Evolutionary conservation across 225 moss, liverwort and hornwort genomes (phyloP), one percentile per base, ranked within the genome.

Genomic region (Rhytidiadelphus loreus): DNA sequence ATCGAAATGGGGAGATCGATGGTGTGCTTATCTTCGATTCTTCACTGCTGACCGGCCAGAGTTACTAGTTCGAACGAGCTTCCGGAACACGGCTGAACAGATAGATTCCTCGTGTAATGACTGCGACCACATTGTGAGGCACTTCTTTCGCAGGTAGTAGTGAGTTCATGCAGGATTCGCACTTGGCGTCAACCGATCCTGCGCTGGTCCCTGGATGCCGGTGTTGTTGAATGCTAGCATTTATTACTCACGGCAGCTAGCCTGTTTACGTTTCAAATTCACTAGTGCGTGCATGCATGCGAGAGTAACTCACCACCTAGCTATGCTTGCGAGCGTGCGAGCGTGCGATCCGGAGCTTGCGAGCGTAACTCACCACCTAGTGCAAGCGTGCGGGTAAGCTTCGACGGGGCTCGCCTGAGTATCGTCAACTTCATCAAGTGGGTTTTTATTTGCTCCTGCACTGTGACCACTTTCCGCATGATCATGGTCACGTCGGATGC

Each of bases 401-500:
- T 37, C 30, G 46, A 33, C 44, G 33, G 32, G 61, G 23, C 32
- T 32, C 15, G 6, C 50, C 50, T 8, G 11, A 21, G 22, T 7
- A 26, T 17, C 25, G 69, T 83, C 83, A 30, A 69, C 69, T 26
- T 41, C n/a, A 21, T 6, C 83, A 55, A 83, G 55, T 68, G 83
- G 83, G 12, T 26, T 66, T 69, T 35, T 41, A 83, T 55, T 83
- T 55, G 29, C n/a, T 83, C 24, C 28, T 21, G n/a, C 62, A 29
- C 16, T 84, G 74, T 32, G 82, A 88, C 80, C 86, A 88, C 65
- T 85, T 83, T 43, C 48, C 74, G 84, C 90, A 84, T 78, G 88
- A 88, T 92, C 90, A 92, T 88, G 81, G 88, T 90, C 92, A 92
- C 92, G 92, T 92, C 84, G 90, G 63, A 69, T 2, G 58, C 84